A percentile compares a stretch with the other conserved stretches of the same genome.
Conservation (phyloP, 73 alveolate genomes). For the Tetrahymena elliotti region DNA sequence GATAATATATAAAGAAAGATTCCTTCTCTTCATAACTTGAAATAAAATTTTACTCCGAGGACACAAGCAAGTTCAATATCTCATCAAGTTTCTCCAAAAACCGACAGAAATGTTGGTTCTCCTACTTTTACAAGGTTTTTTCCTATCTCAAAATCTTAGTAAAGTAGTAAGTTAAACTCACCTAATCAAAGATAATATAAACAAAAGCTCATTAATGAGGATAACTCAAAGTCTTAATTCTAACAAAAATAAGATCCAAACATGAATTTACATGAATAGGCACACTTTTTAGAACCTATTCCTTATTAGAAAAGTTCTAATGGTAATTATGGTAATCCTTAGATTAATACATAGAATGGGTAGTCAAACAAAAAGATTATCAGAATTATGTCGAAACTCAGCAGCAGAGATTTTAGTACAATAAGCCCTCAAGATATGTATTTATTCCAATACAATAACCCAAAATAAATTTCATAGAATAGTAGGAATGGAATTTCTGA, state of each 20-base stretch:
- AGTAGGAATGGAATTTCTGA: background rate
- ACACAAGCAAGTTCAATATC: background rate
- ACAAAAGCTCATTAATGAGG: background rate
- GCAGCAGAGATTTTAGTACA: background rate
- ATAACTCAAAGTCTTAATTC: background rate
- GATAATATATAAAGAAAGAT: no score
- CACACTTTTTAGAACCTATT: background rate
- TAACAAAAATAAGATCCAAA: no score
- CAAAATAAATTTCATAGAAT: background rate
- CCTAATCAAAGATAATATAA: background rate
- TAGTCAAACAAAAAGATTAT: background rate
- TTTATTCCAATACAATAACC: background rate
- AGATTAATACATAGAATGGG: background rate
- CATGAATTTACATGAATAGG: no score
- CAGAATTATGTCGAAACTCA: background rate
- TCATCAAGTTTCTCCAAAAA: background rate
- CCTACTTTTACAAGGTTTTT: background rate
- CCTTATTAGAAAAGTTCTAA: no score
- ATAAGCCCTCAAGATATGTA: background rate
- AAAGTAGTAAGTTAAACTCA: background rate
- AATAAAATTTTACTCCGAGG: background rate
- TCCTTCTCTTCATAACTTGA: background rate
- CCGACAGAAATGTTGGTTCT: background rate
- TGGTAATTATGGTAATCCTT: background rate
- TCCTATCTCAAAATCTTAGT: background rate